These are phyloP conservation scores for Populus tremula DNA, from an alignment of 345 rosid species.

Conservation along the genomic window DNA sequence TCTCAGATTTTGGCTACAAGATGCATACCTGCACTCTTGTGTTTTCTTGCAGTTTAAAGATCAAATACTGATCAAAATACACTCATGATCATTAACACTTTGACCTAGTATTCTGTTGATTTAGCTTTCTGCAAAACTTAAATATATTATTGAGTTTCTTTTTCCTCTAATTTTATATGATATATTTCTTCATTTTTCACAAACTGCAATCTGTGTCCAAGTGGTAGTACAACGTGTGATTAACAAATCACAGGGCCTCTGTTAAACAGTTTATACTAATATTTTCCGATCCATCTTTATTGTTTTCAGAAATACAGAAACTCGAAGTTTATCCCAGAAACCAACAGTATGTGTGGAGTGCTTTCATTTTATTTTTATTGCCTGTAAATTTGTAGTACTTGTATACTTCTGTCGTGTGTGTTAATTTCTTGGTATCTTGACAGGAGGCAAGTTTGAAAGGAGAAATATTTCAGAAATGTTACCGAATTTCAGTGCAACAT, in stretches of 20 bases:
- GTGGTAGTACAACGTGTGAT: not conserved
- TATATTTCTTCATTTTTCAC: not conserved
- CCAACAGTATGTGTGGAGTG: slow-evolving; percentile 34
- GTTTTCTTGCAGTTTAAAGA: not conserved
- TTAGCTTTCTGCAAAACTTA: not conserved
- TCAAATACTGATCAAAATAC: not conserved
- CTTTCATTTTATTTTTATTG: not conserved
- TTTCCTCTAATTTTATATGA: not conserved
- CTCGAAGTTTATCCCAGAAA: slow-evolving; percentile 52
- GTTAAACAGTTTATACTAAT: not conserved
- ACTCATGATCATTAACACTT: not conserved
- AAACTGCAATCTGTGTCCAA: not conserved
- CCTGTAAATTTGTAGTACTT: not conserved
- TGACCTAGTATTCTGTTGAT: not conserved
- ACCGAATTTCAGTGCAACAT: slow-evolving; percentile 55
- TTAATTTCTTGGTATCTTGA: not conserved
- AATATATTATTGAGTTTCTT: no score
- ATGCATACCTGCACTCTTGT: not conserved
- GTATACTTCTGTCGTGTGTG: not conserved
- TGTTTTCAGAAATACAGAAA: slow-evolving; percentile 60
- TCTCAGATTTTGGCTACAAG: not conserved
- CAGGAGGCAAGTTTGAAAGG: slow-evolving; percentile 53
- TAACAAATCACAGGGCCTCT: not conserved
- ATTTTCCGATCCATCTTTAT: not conserved
- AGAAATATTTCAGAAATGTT: slow-evolving; percentile 48